These are phyloP conservation scores for Microcera coccophila DNA, from an alignment of 2,329 filamentous ascomycete genomes.

Conservation along the genomic window DNA sequence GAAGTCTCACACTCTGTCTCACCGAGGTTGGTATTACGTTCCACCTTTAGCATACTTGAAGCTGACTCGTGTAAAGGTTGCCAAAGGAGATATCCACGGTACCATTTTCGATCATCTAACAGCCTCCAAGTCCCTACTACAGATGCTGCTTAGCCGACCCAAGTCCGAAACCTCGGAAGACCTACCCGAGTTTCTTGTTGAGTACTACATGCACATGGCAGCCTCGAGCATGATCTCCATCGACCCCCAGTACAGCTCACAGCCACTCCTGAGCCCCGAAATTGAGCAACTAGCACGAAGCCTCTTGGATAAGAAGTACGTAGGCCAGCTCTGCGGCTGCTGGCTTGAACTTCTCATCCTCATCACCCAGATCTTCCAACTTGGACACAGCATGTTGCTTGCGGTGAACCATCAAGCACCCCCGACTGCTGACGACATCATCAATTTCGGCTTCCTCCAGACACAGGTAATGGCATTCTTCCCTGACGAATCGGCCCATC, in stretches of 20 bases:
- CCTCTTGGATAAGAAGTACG: slow-evolving; percentile 30
- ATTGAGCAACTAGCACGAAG: slow-evolving; percentile 30
- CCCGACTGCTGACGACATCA: slow-evolving; percentile 39
- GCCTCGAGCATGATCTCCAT: slow-evolving; percentile 46
- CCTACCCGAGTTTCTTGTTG: slow-evolving; percentile 43
- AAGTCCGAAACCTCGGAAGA: slow-evolving; percentile 33
- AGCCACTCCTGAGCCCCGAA: slow-evolving; percentile 30
- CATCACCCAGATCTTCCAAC: slow-evolving; percentile 39
- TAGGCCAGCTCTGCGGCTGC: slow-evolving; percentile 37
- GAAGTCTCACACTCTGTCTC: slow-evolving; percentile 44
- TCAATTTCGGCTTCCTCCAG: slow-evolving; percentile 42
- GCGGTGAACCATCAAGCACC: slow-evolving; percentile 22
- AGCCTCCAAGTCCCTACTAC: slow-evolving; percentile 41
- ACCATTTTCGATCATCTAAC: slow-evolving; percentile 44
- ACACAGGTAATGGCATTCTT: slow-evolving; percentile 39
- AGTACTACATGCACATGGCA: slow-evolving; percentile 47
- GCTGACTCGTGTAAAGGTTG: slow-evolving; percentile 25
- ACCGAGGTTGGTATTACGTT: slow-evolving; percentile 37
- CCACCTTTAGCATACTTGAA: neutral
- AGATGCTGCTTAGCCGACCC: slow-evolving; percentile 33
- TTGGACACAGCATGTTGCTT: slow-evolving; percentile 39
- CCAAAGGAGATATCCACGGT: slow-evolving; percentile 43
- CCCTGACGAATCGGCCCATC: slow-evolving; percentile 32
- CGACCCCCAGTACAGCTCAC: slow-evolving; percentile 26
- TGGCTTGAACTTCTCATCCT: slow-evolving; percentile 38